Evolutionary conservation across 2,329 filamentous ascomycete species (phyloP), one percentile per base, ranked within the genome.

Genomic region (Colletotrichum scovillei): DNA sequence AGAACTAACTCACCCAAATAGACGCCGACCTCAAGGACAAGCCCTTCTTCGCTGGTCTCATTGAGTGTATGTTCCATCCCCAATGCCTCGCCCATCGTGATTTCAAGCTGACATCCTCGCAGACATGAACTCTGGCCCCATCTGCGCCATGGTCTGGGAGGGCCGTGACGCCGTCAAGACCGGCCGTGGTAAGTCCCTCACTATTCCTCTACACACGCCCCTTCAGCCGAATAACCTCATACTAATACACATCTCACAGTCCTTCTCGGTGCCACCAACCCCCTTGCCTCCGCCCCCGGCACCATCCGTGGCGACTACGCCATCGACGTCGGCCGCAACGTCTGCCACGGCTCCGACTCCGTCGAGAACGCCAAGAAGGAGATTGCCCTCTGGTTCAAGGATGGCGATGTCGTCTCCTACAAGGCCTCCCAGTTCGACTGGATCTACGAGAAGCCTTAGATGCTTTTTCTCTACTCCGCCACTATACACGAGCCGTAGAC

Each of bases 311-410:
- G 95, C 86, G 93, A 96, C 90, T 95, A 86, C 86, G 93, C 94
- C 86, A 94, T 96, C 80, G 91, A 87, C 74, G 84, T 86, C 84
- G 97, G 97, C 88, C 95, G 96, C 86, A 99, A 99, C 91, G 95
- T 98, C 89, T 98, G 96, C 94, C 97, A 99, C 92, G 97, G 97
- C 85, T 98, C 95, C 87, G 97, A 99, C 91, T 92, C 90, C 84
- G 96, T 99, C 87, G 97, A 99, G 92, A 98, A 92, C 89, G 97
- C 97, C 88, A 92, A 98, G 93, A 98, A 98, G 94, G 97, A 99
- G 91, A 99, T 99, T 84, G 93, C 93, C 82, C 92, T 98, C 84
- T 99, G 97, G 97, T 99, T 99, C 94, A 92, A 93, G 87, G 89
- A 94, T 79, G 92, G 91, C 79, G 97, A 98, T 87, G 84, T 98